These are phyloP conservation scores for Amylocarpus encephaloides DNA, from an alignment of 2,329 filamentous ascomycete genomes.

Conservation along the genomic window DNA sequence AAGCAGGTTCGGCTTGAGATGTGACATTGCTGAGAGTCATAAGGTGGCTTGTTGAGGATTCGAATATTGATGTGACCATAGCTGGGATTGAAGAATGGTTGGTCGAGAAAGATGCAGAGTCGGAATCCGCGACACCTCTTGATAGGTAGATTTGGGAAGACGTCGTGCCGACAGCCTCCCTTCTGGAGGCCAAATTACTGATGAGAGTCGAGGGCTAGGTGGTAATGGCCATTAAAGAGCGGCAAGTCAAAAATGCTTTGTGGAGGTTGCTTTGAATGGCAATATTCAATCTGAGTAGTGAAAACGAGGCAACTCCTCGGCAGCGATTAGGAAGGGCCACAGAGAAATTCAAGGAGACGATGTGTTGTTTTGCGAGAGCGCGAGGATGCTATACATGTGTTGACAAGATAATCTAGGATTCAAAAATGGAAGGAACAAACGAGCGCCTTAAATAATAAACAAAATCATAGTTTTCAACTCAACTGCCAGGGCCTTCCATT, in stretches of 20 bases:
- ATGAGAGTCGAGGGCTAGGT: constrained; percentile 23
- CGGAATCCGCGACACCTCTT: constrained; percentile 36
- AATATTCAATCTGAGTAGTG: constrained; percentile 1
- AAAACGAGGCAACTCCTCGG: neutral
- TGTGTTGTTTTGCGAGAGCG: neutral
- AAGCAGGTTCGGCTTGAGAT: neutral
- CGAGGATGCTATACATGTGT: neutral
- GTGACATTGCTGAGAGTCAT: constrained; percentile 26
- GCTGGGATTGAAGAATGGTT: constrained; percentile 2
- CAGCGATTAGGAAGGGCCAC: constrained; percentile 7
- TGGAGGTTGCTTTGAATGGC: neutral
- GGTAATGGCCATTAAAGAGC: constrained; percentile 17
- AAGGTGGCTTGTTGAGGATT: constrained; percentile 23
- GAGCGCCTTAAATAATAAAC: too few relatives aligned
- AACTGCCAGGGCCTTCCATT: too few relatives aligned
- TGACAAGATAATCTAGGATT: neutral
- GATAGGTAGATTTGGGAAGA: constrained; percentile 43
- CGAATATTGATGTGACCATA: constrained; percentile 25
- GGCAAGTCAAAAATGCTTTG: neutral
- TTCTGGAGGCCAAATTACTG: constrained; percentile 14
- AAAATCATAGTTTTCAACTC: too few relatives aligned
- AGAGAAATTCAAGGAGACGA: constrained; percentile 1
- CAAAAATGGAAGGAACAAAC: too few relatives aligned
- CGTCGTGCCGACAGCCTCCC: constrained; percentile 32
- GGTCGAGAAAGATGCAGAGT: constrained; percentile 22